These are phyloP conservation scores for Lasiodiplodia hormozganensis DNA, from an alignment of 2,329 filamentous ascomycete genomes.

Conservation along the genomic window DNA sequence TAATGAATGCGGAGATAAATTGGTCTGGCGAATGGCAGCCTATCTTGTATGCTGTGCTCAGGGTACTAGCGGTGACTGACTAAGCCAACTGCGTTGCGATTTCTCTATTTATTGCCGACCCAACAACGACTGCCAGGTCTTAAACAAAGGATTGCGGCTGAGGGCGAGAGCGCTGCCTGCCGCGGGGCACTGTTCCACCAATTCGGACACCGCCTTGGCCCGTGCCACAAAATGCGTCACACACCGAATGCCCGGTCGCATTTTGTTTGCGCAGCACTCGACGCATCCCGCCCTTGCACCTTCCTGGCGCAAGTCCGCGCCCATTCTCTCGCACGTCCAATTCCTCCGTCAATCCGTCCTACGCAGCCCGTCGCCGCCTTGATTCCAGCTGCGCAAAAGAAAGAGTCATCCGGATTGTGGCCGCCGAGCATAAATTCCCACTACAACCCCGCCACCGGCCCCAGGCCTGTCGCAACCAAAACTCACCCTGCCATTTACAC, in stretches of 20 bases:
- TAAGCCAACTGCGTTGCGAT: not conserved
- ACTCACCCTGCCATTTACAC: not conserved
- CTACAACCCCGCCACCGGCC: constrained; percentile 9
- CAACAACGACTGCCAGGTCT: not conserved
- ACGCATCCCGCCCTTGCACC: constrained; percentile 1
- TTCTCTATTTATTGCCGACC: not conserved
- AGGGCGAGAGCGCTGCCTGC: not conserved
- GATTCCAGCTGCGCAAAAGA: not conserved
- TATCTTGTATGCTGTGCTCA: not conserved
- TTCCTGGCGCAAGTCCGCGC: not conserved
- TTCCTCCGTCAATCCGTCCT: not conserved
- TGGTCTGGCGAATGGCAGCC: too few species aligned
- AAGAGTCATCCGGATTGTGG: constrained; percentile 3
- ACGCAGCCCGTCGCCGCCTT: constrained; percentile 2
- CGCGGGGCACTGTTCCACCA: not conserved
- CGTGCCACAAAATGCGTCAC: constrained; percentile 8
- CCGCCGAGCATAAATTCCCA: constrained; percentile 15
- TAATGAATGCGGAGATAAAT: not conserved
- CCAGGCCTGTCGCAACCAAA: not conserved
- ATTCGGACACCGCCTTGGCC: not conserved
- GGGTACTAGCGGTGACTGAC: not conserved
- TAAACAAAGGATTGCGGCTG: not conserved
- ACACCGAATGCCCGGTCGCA: not conserved
- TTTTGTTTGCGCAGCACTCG: not conserved
- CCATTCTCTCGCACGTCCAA: not conserved